phyloP scores from a whole-genome alignment of 2,329 filamentous ascomycete genomes.

The Diaporthe ilicicola region DNA sequence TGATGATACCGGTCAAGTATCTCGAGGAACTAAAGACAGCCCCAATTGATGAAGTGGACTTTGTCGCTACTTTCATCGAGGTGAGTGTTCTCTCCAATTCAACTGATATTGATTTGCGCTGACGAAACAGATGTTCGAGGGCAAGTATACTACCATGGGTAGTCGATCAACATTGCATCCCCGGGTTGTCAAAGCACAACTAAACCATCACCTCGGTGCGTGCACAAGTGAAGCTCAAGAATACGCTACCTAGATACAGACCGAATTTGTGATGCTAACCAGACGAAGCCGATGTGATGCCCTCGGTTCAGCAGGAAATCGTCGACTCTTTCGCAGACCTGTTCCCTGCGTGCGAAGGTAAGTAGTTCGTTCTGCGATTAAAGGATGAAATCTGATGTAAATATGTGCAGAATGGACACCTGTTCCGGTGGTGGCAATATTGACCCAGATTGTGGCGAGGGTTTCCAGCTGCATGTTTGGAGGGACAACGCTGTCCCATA shows the following conservation, averaged over 20 bases:
- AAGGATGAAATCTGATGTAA: background rate
- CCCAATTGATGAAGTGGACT: conserved; percentile 40
- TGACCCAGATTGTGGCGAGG: conserved; percentile 41
- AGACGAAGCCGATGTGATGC: conserved; percentile 16
- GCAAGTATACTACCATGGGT: conserved; percentile 43
- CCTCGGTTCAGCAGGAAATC: conserved; percentile 38
- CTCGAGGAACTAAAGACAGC: conserved; percentile 41
- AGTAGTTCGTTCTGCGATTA: conserved; percentile 9
- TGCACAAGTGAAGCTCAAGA: conserved; percentile 18
- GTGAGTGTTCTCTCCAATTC: background rate
- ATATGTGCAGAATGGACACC: conserved; percentile 30
- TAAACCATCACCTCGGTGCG: conserved; percentile 39
- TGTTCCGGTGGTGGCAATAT: conserved; percentile 36
- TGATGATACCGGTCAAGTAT: conserved; percentile 41
- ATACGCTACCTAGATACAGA: background rate
- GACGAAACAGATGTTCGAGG: conserved; percentile 41
- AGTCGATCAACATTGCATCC: conserved; percentile 41
- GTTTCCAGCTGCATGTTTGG: conserved; percentile 43
- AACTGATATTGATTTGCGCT: background rate
- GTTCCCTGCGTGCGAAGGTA: conserved; percentile 35
- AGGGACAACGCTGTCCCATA: conserved; percentile 36
- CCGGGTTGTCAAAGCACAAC: conserved; percentile 37
- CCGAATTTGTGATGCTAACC: background rate
- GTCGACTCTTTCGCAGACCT: conserved; percentile 35
- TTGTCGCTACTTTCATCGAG: conserved; percentile 39